These are phyloP conservation scores for Hirsutella rhossiliensis DNA, from an alignment of 2,329 filamentous ascomycete species.

Conservation along the genomic window DNA sequence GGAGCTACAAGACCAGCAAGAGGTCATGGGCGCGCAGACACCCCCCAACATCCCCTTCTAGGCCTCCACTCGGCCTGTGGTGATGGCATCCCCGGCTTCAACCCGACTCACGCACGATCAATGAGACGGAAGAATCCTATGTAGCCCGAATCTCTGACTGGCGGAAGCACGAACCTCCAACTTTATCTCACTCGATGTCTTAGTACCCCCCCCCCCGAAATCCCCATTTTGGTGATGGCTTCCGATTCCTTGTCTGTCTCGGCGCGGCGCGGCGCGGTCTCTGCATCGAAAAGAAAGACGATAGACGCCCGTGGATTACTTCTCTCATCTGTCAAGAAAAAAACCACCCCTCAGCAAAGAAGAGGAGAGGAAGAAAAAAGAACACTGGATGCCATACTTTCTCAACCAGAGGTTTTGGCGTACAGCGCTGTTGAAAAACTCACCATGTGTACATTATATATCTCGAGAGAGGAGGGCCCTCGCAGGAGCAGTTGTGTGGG, in stretches of 20 bases:
- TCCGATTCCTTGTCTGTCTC: neutral
- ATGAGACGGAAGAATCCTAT: constrained; percentile 14
- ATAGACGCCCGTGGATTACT: constrained; percentile 5
- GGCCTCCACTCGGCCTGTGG: constrained; percentile 11
- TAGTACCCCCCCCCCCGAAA: constrained; percentile 13
- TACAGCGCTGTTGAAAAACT: neutral
- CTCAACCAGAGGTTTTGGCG: neutral
- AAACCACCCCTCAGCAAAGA: neutral
- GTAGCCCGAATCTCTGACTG: constrained; percentile 12
- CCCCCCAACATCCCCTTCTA: constrained; percentile 55
- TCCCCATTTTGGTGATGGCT: constrained; percentile 7
- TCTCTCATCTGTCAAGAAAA: neutral
- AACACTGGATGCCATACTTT: neutral
- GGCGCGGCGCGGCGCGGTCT: neutral
- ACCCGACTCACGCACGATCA: constrained; percentile 7
- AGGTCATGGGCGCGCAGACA: constrained; percentile 39
- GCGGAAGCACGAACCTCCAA: constrained; percentile 9
- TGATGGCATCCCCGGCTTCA: constrained; percentile 9
- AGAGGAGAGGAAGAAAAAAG: neutral
- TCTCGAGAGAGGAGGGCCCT: no score
- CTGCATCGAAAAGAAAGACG: constrained; percentile 1
- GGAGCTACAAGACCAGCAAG: constrained; percentile 78
- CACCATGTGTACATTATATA: no score
- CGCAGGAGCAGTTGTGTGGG: no score
- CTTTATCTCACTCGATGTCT: constrained; percentile 13